These are phyloP conservation scores for Coemansia sp. DNA, from an alignment of 192 early-diverging fungal species.

Conservation along the genomic window DNA sequence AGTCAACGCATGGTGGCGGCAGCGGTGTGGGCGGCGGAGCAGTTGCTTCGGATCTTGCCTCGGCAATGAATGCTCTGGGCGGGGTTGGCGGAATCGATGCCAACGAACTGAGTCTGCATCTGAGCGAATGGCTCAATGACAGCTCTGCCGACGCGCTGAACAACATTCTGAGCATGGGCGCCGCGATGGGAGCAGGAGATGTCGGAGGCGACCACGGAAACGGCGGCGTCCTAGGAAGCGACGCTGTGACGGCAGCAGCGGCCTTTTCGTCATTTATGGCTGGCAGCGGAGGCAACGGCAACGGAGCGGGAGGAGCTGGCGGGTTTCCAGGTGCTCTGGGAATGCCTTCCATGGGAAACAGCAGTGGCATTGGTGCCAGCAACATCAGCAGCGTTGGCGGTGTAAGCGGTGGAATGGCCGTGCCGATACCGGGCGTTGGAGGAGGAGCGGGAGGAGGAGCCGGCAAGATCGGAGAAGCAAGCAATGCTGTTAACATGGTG, in stretches of 20 bases:
- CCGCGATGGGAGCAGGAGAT: neutral
- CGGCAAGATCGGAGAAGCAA: slow-evolving; percentile 3
- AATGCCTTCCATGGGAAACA: slow-evolving; percentile 7
- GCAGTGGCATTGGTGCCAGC: neutral
- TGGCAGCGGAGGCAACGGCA: neutral
- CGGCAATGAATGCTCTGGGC: slow-evolving; percentile 9
- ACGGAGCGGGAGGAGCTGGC: neutral
- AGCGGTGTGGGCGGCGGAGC: neutral
- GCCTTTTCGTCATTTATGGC: slow-evolving; percentile 7
- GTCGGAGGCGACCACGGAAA: neutral
- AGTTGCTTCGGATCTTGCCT: neutral
- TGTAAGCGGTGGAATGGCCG: neutral
- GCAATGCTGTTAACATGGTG: neutral
- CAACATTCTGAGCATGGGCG: slow-evolving; percentile 21
- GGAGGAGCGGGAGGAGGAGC: neutral
- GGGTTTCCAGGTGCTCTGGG: slow-evolving; percentile 12
- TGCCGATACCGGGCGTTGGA: neutral
- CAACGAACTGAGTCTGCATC: slow-evolving; percentile 17
- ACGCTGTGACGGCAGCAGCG: slow-evolving; percentile 2
- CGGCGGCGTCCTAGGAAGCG: neutral
- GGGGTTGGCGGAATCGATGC: slow-evolving; percentile 7
- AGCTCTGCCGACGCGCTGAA: slow-evolving; percentile 14
- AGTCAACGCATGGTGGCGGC: neutral
- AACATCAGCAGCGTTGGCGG: no score
- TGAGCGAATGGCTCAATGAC: slow-evolving; percentile 28